These are phyloP conservation scores for Pestalotiopsis sp. DNA, from an alignment of 2,329 filamentous ascomycete genomes.

Conservation along the genomic window DNA sequence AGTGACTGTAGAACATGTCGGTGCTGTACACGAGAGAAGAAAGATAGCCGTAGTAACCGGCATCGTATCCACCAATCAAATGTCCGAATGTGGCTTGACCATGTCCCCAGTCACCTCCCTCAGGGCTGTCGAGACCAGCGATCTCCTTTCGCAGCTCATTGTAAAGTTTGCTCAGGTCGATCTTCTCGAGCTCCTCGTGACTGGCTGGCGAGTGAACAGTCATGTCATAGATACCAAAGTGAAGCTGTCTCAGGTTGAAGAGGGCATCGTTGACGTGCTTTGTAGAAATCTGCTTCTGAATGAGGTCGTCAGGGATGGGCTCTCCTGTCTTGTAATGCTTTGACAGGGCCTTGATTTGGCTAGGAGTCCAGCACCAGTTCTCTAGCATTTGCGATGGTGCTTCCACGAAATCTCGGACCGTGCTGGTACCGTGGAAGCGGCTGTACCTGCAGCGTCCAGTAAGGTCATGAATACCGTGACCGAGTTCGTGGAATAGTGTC, in stretches of 20 bases:
- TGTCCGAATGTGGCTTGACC: conserved; percentile 82
- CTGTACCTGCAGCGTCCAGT: conserved; percentile 63
- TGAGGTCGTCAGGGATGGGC: conserved; percentile 73
- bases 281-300: conserved; percentile 72
- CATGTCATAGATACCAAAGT: conserved; percentile 87
- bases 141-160: conserved; percentile 75
- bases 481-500: conserved; percentile 78
- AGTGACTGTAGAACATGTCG: conserved; percentile 84
- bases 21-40: conserved; percentile 79
- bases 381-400: conserved; percentile 74
- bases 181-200: conserved; percentile 67
- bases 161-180: conserved; percentile 69
- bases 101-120: conserved; percentile 72
- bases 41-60: conserved; percentile 78
- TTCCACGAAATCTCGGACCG: conserved; percentile 71
- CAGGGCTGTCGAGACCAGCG: conserved; percentile 72
- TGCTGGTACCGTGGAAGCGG: conserved; percentile 68
- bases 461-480: conserved; percentile 72
- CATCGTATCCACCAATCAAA: conserved; percentile 82
- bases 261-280: conserved; percentile 82
- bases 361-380: conserved; percentile 74
- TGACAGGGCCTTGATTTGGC: conserved; percentile 66
- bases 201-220: conserved; percentile 70
- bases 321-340: conserved; percentile 73
- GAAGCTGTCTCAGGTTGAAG: conserved; percentile 76